Percentiles rank a stretch among this genome's conserved stretches.
Conservation (phyloP, 768 basidiomycete species). For the Coprinopsis cinerea region DNA sequence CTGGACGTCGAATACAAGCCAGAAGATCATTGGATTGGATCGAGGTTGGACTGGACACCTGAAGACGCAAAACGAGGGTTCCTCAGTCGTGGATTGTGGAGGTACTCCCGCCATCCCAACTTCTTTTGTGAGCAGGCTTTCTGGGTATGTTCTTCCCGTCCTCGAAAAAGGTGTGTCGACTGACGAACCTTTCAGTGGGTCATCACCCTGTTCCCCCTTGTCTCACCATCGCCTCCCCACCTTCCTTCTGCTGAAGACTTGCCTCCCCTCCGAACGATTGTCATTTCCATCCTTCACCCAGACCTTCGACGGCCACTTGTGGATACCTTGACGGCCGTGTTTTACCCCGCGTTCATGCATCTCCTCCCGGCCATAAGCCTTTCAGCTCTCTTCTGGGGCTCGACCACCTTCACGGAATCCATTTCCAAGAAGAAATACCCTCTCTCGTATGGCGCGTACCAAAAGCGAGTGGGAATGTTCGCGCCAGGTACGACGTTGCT, state of each 20-base stretch:
- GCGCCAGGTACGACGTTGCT: slow-evolving; percentile 25
- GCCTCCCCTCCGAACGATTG: slow-evolving; percentile 12
- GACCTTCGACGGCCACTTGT: slow-evolving; percentile 18
- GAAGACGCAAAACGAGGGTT: slow-evolving; percentile 77
- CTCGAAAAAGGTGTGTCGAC: slow-evolving; percentile 1
- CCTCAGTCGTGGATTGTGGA: slow-evolving; percentile 79
- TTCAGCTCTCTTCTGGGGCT: slow-evolving; percentile 67
- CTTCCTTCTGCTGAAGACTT: slow-evolving; percentile 16
- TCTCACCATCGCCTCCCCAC: slow-evolving; percentile 33
- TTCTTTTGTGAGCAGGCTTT: slow-evolving; percentile 86
- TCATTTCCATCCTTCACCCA: slow-evolving; percentile 13
- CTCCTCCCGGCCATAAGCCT: slow-evolving; percentile 57
- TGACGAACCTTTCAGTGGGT: slow-evolving; percentile 41
- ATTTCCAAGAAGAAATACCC: slow-evolving; percentile 77
- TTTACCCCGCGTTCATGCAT: slow-evolving; percentile 18
- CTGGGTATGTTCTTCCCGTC: slow-evolving; percentile 49
- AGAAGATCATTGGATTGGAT: slow-evolving; percentile 55
- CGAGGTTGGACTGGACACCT: slow-evolving; percentile 60
- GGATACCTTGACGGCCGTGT: slow-evolving; percentile 24
- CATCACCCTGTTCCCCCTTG: slow-evolving; percentile 60
- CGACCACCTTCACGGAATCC: slow-evolving; percentile 74
- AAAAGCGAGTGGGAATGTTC: slow-evolving; percentile 80
- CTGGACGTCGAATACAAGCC: slow-evolving; percentile 34
- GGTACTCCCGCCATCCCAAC: slow-evolving; percentile 87
- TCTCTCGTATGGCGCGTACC: slow-evolving; percentile 63